Percentiles rank a stretch among this genome's conserved stretches.
Conservation (phyloP, 1,284 basidiomycete species). For the Apiotrichum brassicae region DNA sequence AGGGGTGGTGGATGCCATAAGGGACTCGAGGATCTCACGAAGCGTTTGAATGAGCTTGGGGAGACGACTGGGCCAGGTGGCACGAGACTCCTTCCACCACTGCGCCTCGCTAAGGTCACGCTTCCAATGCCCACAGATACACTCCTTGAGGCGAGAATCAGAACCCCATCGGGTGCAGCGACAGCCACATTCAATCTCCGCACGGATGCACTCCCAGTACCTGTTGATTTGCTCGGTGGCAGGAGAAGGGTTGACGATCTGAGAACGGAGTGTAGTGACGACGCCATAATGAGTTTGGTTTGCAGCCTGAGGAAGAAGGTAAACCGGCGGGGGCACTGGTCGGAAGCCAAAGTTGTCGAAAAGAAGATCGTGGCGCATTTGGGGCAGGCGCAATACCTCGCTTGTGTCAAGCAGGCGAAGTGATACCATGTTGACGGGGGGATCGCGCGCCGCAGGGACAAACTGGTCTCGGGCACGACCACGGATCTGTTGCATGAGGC, state of each 20-base stretch:
- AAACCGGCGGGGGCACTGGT: conserved; percentile 53
- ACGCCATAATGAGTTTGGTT: conserved; percentile 22
- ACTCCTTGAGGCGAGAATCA: conserved; percentile 51
- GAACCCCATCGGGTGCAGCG: conserved; percentile 71
- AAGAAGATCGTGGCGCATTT: conserved; percentile 85
- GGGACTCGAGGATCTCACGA: conserved; percentile 70
- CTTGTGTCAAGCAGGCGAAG: conserved; percentile 78
- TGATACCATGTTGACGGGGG: conserved; percentile 75
- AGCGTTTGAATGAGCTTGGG: conserved; percentile 62
- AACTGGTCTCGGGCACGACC: conserved; percentile 22
- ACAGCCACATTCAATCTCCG: conserved; percentile 73
- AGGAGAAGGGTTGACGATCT: conserved; percentile 24
- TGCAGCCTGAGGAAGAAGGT: neutral
- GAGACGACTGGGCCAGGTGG: conserved; percentile 68
- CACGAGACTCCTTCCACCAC: conserved; percentile 33
- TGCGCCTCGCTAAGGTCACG: conserved; percentile 47
- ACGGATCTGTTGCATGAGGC: conserved; percentile 18
- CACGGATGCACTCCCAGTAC: conserved; percentile 76
- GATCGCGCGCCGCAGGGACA: conserved; percentile 41
- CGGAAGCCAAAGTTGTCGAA: conserved; percentile 56
- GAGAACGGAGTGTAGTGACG: conserved; percentile 18
- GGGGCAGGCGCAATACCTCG: conserved; percentile 78
- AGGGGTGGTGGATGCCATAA: conserved; percentile 54
- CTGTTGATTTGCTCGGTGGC: conserved; percentile 58
- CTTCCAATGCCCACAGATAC: conserved; percentile 54